phyloP scores from a whole-genome alignment of 768 basidiomycete species.

The Mycena rebaudengoi region DNA sequence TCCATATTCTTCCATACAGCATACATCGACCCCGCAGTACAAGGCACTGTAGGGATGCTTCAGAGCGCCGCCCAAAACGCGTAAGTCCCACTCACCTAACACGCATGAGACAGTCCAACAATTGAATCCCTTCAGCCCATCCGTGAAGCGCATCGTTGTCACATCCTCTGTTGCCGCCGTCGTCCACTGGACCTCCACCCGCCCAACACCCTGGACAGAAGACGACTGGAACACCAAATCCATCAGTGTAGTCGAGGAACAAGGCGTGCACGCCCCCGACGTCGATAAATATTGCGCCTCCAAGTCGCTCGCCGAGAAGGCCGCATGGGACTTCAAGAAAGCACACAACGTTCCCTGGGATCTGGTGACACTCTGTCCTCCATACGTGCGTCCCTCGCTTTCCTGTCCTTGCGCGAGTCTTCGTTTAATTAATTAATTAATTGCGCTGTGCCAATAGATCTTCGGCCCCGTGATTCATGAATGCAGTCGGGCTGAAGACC shows the following conservation, averaged over 20 bases:
- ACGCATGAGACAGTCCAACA: too few relatives aligned
- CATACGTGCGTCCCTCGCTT: background rate
- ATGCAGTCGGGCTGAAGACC: slow-evolving; percentile 33
- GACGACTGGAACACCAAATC: slow-evolving; percentile 67
- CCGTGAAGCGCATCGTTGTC: slow-evolving; percentile 68
- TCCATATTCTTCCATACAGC: slow-evolving; percentile 9
- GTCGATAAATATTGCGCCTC: slow-evolving; percentile 60
- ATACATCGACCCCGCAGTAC: slow-evolving; percentile 46
- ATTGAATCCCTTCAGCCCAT: slow-evolving; percentile 21
- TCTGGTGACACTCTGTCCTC: background rate
- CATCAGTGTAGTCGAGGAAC: slow-evolving; percentile 54
- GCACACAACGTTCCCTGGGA: slow-evolving; percentile 40
- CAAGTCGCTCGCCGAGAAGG: slow-evolving; percentile 68
- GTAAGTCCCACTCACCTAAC: background rate
- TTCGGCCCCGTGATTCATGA: slow-evolving; percentile 48
- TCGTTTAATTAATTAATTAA: background rate
- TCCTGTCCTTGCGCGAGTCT: too few relatives aligned
- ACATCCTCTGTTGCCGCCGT: slow-evolving; percentile 66
- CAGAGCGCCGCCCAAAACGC: slow-evolving; percentile 43
- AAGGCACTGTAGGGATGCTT: slow-evolving; percentile 51
- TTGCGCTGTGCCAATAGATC: background rate
- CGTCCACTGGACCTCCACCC: slow-evolving; percentile 35
- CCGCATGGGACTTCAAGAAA: slow-evolving; percentile 53
- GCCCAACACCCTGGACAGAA: slow-evolving; percentile 49
- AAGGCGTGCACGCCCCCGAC: slow-evolving; percentile 54